Evolutionary conservation across 1,284 basidiomycete genomes (phyloP).

Genomic region (Ustilago hordei): DNA sequence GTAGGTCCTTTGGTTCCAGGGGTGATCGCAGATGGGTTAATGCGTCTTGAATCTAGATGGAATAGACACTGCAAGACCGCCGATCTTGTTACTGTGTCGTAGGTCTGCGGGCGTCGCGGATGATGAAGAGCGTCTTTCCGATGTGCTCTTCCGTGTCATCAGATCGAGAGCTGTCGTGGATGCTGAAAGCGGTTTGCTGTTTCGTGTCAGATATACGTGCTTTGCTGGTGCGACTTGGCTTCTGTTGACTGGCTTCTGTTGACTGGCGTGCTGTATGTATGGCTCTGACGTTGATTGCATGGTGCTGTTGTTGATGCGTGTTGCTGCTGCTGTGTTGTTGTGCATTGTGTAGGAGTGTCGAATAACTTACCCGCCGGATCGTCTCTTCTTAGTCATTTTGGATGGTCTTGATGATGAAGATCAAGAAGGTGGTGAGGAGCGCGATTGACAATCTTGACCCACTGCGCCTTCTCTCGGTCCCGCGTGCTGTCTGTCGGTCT

Average conservation of each 20-base stretch:
- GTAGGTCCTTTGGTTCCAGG: too few relatives aligned
- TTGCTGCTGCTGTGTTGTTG: neutral
- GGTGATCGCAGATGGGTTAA: too few relatives aligned
- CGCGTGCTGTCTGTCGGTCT: slow-evolving; percentile 10
- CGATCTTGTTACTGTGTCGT: too few relatives aligned
- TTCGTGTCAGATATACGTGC: neutral
- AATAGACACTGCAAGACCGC: too few relatives aligned
- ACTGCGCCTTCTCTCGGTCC: neutral
- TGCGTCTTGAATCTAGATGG: too few relatives aligned
- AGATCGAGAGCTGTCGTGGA: too few relatives aligned
- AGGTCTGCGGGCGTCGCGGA: too few relatives aligned
- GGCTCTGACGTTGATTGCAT: neutral
- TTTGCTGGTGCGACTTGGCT: neutral
- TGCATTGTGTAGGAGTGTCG: slow-evolving; percentile 14
- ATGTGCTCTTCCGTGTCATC: too few relatives aligned
- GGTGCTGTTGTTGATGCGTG: slow-evolving; percentile 1
- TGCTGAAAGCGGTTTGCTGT: too few relatives aligned
- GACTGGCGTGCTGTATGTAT: neutral
- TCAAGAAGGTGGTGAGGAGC: slow-evolving; percentile 36
- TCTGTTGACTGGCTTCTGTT: neutral
- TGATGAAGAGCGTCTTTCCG: too few relatives aligned
- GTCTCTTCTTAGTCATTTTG: slow-evolving; percentile 93
- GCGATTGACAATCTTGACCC: slow-evolving; percentile 25
- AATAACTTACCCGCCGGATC: slow-evolving; percentile 76
- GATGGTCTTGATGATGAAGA: slow-evolving; percentile 54